Conservation (phyloP, 441 rosid species). For the Corymbia citriodora region DNA sequence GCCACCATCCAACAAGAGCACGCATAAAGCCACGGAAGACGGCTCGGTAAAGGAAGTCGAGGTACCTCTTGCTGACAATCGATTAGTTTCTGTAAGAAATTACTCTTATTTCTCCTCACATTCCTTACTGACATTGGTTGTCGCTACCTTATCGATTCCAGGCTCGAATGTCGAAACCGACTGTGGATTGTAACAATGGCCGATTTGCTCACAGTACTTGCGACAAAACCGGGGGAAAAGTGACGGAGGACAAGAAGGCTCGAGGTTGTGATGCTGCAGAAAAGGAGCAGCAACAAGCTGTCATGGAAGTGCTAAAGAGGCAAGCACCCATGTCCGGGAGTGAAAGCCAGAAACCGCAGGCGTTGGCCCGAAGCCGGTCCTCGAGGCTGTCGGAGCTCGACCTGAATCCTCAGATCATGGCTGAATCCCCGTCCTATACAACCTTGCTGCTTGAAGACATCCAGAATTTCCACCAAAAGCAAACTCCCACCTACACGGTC, state of each 20-base stretch:
- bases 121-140: background rate
- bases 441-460: conserved; percentile 73
- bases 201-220: conserved; percentile 19
- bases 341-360: conserved; percentile 41
- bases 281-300: conserved; percentile 21
- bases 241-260: conserved; percentile 11
- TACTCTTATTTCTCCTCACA: background rate
- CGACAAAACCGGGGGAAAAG: conserved; percentile 13
- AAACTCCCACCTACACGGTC: conserved; percentile 21
- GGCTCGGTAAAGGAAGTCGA: conserved; percentile 20
- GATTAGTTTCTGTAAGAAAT: background rate
- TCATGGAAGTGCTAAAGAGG: conserved; percentile 31
- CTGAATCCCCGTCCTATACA: conserved; percentile 50
- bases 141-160: background rate
- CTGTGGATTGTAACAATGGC: conserved; percentile 12
- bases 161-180: conserved; percentile 27
- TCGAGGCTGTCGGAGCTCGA: conserved; percentile 59
- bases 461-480: conserved; percentile 77
- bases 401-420: conserved; percentile 43
- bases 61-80: background rate
- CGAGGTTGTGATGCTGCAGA: background rate
- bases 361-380: conserved; percentile 59
- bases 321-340: conserved; percentile 9
- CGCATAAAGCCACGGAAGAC: background rate
- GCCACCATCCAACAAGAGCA: background rate